Evolutionary conservation across 1,284 basidiomycete genomes (phyloP).

Genomic region (Irpex lacteus): DNA sequence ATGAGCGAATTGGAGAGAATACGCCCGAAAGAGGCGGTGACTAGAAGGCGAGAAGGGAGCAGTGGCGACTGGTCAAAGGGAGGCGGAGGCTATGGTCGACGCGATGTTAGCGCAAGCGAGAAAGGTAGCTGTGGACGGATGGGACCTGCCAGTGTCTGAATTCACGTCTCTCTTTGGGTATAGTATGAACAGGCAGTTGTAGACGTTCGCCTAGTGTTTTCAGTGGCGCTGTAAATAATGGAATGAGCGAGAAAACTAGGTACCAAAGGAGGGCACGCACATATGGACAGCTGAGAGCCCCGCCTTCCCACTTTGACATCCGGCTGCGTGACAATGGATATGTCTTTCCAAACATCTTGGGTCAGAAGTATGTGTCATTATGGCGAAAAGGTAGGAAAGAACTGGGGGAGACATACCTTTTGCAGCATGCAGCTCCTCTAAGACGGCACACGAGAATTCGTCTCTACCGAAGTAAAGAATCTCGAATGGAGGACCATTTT

Average conservation of each 20-base stretch:
- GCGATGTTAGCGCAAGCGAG: not conserved
- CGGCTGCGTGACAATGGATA: conserved; percentile 61
- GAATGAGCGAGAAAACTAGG: conserved; percentile 4
- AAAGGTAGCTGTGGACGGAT: conserved; percentile 1
- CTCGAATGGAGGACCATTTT: conserved; percentile 32
- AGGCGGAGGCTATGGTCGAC: conserved; percentile 37
- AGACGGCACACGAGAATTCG: conserved; percentile 64
- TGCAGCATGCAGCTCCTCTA: conserved; percentile 49
- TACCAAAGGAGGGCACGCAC: conserved; percentile 27
- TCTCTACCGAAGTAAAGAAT: conserved; percentile 74
- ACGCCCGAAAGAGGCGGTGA: conserved; percentile 93
- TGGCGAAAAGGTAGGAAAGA: not conserved
- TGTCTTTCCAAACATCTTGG: conserved; percentile 59
- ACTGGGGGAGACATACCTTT: conserved; percentile 34
- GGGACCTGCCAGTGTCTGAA: conserved; percentile 61
- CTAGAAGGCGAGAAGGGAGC: conserved; percentile 56
- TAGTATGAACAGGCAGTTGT: conserved; percentile 49
- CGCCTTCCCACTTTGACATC: conserved; percentile 52
- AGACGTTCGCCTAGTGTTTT: conserved; percentile 49
- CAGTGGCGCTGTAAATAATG: conserved; percentile 48
- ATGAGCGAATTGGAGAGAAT: conserved; percentile 75
- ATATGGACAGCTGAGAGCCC: conserved; percentile 47
- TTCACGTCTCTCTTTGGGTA: conserved; percentile 52
- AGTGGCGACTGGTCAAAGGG: conserved; percentile 38
- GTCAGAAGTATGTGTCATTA: conserved; percentile 7